These are phyloP conservation scores for Pseudogymnoascus sp. DNA, from an alignment of 2,329 filamentous ascomycete species.

Conservation along the genomic window DNA sequence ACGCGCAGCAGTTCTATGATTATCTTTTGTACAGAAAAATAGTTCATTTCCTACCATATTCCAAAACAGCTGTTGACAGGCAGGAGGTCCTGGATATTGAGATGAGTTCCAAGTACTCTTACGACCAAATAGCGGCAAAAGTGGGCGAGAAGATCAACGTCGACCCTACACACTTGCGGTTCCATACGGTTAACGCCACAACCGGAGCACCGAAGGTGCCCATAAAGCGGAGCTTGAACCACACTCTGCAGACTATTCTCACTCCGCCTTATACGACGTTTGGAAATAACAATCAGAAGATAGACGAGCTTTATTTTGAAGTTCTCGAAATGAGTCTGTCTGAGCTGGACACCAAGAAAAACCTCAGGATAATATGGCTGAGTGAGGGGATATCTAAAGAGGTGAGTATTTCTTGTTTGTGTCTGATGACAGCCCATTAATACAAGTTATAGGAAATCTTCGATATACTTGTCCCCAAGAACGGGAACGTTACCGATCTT, in stretches of 20 bases:
- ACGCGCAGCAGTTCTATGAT: conserved; percentile 85
- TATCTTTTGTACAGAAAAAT: conserved; percentile 78
- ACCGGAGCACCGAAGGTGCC: conserved; percentile 69
- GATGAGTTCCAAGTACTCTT: conserved; percentile 80
- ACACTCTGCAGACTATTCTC: conserved; percentile 69
- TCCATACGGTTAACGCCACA: conserved; percentile 74
- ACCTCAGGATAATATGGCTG: conserved; percentile 73
- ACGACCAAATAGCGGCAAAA: conserved; percentile 78
- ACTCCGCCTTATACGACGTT: conserved; percentile 65
- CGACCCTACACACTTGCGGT: conserved; percentile 79
- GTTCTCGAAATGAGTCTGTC: conserved; percentile 88
- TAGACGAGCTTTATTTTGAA: conserved; percentile 83
- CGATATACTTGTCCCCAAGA: conserved; percentile 83
- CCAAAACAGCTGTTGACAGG: conserved; percentile 47
- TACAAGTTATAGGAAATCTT: conserved; percentile 53
- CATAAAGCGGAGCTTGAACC: conserved; percentile 59
- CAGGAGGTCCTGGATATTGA: conserved; percentile 66
- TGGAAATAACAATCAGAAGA: conserved; percentile 59
- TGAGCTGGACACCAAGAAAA: conserved; percentile 89
- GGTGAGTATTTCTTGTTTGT: conserved; percentile 39
- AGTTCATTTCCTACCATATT: conserved; percentile 68
- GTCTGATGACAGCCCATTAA: conserved; percentile 21
- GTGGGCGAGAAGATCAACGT: conserved; percentile 71
- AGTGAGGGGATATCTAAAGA: conserved; percentile 89
- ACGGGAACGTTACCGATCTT: conserved; percentile 71